Conservation (phyloP, 768 basidiomycete genomes). For the Xanthoconium purpureum region DNA sequence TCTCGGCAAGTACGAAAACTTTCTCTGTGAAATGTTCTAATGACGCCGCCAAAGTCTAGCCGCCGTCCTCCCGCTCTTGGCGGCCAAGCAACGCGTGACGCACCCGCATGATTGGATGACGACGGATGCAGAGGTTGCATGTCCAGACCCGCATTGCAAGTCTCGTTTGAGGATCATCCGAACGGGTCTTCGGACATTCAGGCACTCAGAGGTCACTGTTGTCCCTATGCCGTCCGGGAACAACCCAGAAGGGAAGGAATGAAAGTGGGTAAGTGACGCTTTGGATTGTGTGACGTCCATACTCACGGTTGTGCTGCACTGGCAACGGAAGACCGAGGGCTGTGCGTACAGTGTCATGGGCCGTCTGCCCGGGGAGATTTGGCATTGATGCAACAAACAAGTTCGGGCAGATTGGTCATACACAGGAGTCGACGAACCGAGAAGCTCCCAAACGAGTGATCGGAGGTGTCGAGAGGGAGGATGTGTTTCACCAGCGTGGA, state of each 20-base stretch:
- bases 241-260: not conserved
- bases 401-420: too few relatives aligned
- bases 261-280: not conserved
- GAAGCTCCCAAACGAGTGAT: too few relatives aligned
- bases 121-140: slow-evolving; percentile 61
- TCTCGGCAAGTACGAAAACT: slow-evolving; percentile 36
- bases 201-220: slow-evolving; percentile 51
- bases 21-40: not conserved
- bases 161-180: slow-evolving; percentile 52
- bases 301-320: too few relatives aligned
- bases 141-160: slow-evolving; percentile 65
- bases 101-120: slow-evolving; percentile 65
- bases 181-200: slow-evolving; percentile 50
- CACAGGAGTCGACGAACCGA: too few relatives aligned
- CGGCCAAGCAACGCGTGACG: slow-evolving; percentile 60
- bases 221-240: slow-evolving; percentile 31
- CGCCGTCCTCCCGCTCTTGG: slow-evolving; percentile 61
- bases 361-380: too few relatives aligned
- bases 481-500: too few relatives aligned
- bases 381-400: too few relatives aligned
- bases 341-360: too few relatives aligned
- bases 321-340: too few relatives aligned
- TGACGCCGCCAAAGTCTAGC: slow-evolving; percentile 32
- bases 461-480: too few relatives aligned
- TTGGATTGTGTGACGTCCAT: too few relatives aligned